Percentiles rank a stretch among this genome's conserved stretches.
Evolutionary conservation across 2,329 filamentous ascomycete genomes (phyloP).

Genomic region (Colletotrichum eremochloae): DNA sequence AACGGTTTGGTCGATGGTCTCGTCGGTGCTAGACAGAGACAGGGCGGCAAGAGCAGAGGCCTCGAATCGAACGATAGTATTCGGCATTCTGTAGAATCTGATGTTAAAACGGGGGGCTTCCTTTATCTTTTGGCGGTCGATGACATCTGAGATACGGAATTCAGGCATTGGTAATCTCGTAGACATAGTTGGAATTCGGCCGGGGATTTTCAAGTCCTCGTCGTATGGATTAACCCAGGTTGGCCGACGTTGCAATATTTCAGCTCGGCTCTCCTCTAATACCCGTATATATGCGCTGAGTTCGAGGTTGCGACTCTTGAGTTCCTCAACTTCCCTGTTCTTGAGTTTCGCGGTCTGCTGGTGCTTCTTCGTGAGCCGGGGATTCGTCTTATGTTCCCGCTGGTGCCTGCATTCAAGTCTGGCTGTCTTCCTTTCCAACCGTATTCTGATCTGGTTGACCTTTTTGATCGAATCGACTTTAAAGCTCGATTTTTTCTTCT

Average conservation of each 20-base stretch:
- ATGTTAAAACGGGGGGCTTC: not conserved
- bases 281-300: not conserved
- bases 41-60: not conserved
- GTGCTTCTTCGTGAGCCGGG: not conserved
- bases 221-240: not conserved
- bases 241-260: not conserved
- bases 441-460: not conserved
- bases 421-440: not conserved
- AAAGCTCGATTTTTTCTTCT: not conserved
- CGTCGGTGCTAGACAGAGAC: not conserved
- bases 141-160: not conserved
- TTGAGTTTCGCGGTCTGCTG: not conserved
- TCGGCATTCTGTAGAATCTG: not conserved
- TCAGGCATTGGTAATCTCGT: not conserved
- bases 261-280: not conserved
- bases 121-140: not conserved
- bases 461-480: not conserved
- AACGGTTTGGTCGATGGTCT: not conserved
- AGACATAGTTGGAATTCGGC: conserved; percentile 1
- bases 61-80: not conserved
- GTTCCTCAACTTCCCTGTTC: not conserved
- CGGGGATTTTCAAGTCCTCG: not conserved
- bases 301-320: not conserved
- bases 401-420: not conserved
- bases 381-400: no score